Conservation (phyloP, 1,284 basidiomycete species). For the Boletus sp. region DNA sequence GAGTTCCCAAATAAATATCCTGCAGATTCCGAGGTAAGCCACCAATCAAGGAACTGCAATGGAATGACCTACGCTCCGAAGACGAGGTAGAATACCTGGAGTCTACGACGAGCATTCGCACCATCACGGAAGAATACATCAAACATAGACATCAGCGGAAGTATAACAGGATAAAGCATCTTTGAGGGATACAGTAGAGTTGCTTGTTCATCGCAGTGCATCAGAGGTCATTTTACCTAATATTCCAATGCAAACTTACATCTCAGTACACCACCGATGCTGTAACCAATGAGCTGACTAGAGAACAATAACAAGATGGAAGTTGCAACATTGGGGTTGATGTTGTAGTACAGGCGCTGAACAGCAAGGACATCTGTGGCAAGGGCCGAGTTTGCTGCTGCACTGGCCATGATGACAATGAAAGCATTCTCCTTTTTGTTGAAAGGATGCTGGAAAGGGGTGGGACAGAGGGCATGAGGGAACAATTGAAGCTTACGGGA, state of each 20-base stretch:
- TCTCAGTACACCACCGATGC: slow-evolving; percentile 61
- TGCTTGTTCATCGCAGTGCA: slow-evolving; percentile 26
- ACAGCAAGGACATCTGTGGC: slow-evolving; percentile 68
- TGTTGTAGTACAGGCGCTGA: slow-evolving; percentile 55
- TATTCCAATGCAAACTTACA: slow-evolving; percentile 31
- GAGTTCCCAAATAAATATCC: background rate
- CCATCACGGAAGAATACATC: slow-evolving; percentile 56
- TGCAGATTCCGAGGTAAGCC: background rate
- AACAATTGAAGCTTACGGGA: slow-evolving; percentile 39
- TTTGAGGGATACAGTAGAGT: slow-evolving; percentile 66
- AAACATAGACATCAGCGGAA: slow-evolving; percentile 57
- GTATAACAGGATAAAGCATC: slow-evolving; percentile 55
- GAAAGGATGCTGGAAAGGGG: slow-evolving; percentile 36
- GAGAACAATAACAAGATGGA: slow-evolving; percentile 60
- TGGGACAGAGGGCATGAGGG: slow-evolving; percentile 18
- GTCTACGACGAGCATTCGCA: slow-evolving; percentile 41
- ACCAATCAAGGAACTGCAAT: background rate
- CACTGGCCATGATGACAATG: slow-evolving; percentile 67
- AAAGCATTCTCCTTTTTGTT: slow-evolving; percentile 57
- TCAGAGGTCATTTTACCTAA: background rate
- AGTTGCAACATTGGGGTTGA: slow-evolving; percentile 50
- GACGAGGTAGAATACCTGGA: slow-evolving; percentile 50
- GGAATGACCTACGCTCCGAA: slow-evolving; percentile 38
- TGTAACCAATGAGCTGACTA: slow-evolving; percentile 60
- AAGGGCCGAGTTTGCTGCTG: slow-evolving; percentile 61